Base-by-base conservation (phyloP, 1,284 basidiomycete species). In the Psilocybe mexicana region DNA sequence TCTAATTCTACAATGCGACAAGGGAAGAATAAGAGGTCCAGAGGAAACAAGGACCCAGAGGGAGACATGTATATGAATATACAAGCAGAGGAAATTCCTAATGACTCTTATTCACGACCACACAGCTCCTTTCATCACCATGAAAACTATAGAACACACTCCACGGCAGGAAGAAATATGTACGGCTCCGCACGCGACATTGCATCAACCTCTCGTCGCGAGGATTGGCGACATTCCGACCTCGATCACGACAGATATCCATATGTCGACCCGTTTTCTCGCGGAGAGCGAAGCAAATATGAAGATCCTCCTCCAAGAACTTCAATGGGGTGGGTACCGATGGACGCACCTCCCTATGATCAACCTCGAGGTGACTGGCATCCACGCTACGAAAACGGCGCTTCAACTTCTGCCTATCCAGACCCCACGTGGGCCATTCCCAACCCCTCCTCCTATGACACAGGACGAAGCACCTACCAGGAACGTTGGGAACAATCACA, bases 151-250 rank as follows among this genome's bases (percentile, higher is more conserved):
- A 77, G 79, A 65, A 66, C 74, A 14, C 72, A 80, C 35, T 72
- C 82, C 48, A 71, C 75, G 11, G 75, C 80, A 46, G 75, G 69
- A 59, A 74, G 77, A 59, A 59, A 66, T 54, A 72, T 76, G 62
- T 80, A 77, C 60, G 73, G 79, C 64, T 75, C 77, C 68, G 79
- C 70, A 67, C 76, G 80, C 66, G 84, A 84, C 55, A 71, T 75
- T 12, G 77, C 82, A 23, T 80, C 82, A 61, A 77, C 79, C 57
- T 70, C 66, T 64, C 79, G 79, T 62, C 78, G 75, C 65, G 81
- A 81, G 58, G 82, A 82, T 59, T 84, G 85, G 84, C 78, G 76
- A 59, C 71, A 74, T 57, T 69, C 72, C 54, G 79, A 83, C 62
- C 63, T 76, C 26, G 71, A 72, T 58, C 78, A 79, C 61, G 81